A percentile compares a stretch with the other conserved stretches of the same genome.
Conservation (phyloP, 2,329 filamentous ascomycete species). For the Arthroderma sp. region DNA sequence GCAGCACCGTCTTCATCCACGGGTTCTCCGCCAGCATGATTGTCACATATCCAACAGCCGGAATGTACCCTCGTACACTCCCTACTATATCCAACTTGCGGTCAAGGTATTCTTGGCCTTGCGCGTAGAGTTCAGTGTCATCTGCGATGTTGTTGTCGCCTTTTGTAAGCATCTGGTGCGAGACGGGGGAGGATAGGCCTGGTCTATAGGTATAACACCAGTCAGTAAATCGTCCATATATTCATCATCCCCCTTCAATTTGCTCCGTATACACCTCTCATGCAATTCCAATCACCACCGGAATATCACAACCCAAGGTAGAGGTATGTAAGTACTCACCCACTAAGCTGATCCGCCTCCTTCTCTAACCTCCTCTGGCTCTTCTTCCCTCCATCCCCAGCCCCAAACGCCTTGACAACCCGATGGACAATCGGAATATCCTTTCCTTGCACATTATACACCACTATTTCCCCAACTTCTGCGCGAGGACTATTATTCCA, state of each 20-base stretch:
- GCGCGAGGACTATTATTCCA: constrained; percentile 52
- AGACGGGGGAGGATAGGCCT: constrained; percentile 10
- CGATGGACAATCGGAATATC: constrained; percentile 97
- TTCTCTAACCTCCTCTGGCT: constrained; percentile 20
- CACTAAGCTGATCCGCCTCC: constrained; percentile 3
- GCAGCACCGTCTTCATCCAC: constrained; percentile 90
- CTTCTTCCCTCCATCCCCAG: constrained; percentile 31
- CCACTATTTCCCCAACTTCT: constrained; percentile 60
- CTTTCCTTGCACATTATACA: constrained; percentile 80
- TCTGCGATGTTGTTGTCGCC: constrained; percentile 93
- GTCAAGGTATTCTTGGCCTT: constrained; percentile 74
- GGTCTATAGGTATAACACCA: background rate
- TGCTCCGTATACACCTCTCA: background rate
- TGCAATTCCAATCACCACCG: background rate
- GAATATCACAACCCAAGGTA: background rate
- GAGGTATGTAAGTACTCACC: constrained; percentile 6
- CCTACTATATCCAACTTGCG: constrained; percentile 79
- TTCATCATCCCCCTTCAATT: background rate
- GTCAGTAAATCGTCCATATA: background rate
- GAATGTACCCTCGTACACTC: constrained; percentile 81
- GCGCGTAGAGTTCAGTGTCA: constrained; percentile 82
- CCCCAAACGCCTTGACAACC: constrained; percentile 58
- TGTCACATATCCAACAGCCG: constrained; percentile 92
- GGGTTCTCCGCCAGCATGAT: constrained; percentile 92
- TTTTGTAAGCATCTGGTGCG: constrained; percentile 69